Base-by-base conservation (phyloP, 176 grass and related monocot species). In the Leersia perrieri region DNA sequence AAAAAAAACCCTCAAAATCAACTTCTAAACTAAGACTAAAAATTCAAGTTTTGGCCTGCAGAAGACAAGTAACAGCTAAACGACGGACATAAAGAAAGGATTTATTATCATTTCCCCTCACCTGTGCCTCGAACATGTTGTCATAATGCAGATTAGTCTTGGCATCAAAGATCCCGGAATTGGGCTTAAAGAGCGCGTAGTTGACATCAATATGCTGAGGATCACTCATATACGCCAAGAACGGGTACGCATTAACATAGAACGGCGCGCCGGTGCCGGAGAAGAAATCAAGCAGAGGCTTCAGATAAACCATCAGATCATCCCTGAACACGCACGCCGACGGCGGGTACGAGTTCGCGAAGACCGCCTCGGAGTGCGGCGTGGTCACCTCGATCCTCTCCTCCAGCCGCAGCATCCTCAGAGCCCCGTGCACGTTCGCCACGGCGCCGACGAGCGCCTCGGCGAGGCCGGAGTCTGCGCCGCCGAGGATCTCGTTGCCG, bases 101-200 rank as follows among this genome's bases (percentile, higher is more conserved):
- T n/a, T n/a, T n/a, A n/a, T n/a, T n/a, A n/a, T n/a, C n/a, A n/a
- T n/a, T n/a, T n/a, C n/a, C n/a, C n/a, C n/a, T n/a, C n/a, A n/a
- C n/a, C 85, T 99, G 96, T 0, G 96, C 96, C 55, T 95, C 96
- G 84, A 93, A 95, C 96, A 99, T 93, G 96, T 90, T 99, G 82
- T 93, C 75, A 66, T 99, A 99, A 61, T 88, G 90, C 22, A 99
- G 70, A 27, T 76, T 84, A 7, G 96, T 95, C 80, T 95, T 33
- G 70, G 84, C n/a, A n/a, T 99, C 96, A 5, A 45, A 74, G 72
- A 95, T 62, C 44, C 96, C 96, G 40, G 86, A 16, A 80, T 95
- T 99, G n/a, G 78, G 66, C 79, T 91, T 78, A 63, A 95, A 93
- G 31, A 99, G 92, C 23, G 92, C 92, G 76, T 95, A 99, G 64